Conservation (phyloP, 2,329 filamentous ascomycete species). For the Chrysoporthe cubensis region DNA sequence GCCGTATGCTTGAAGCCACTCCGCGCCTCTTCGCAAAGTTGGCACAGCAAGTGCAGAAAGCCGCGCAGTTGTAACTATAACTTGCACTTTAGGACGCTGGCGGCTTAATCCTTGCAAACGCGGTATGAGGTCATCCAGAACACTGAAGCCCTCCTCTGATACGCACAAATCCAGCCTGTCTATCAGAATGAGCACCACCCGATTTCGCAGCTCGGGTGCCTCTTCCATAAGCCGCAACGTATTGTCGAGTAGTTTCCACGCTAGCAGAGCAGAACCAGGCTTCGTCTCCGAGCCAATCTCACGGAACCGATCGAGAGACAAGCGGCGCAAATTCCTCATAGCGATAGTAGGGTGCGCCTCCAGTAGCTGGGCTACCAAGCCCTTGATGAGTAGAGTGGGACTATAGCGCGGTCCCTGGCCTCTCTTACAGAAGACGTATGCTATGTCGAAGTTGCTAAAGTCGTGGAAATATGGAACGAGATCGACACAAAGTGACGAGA, state of each 20-base stretch:
- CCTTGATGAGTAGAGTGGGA: constrained; percentile 2
- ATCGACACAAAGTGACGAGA: constrained; percentile 7
- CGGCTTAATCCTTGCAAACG: neutral
- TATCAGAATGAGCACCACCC: neutral
- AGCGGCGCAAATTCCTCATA: neutral
- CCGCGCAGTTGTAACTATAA: neutral
- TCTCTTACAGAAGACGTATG: constrained; percentile 9
- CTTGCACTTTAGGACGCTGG: neutral
- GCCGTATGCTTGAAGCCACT: neutral
- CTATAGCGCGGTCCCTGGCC: neutral
- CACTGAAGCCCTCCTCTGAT: constrained; percentile 12
- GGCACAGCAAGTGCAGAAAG: neutral
- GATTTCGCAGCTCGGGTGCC: neutral
- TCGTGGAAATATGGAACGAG: neutral
- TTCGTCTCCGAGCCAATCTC: neutral
- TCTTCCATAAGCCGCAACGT: neutral
- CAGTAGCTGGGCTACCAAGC: constrained; percentile 5
- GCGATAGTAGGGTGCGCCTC: neutral
- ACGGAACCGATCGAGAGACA: neutral
- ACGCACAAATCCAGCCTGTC: constrained; percentile 14
- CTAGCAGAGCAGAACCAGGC: neutral
- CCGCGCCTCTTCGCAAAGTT: neutral
- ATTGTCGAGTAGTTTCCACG: constrained; percentile 6
- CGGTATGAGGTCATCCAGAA: neutral
- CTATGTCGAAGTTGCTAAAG: constrained; percentile 3